Evolutionary conservation across 257 asterid species (phyloP).

Genomic region (Solanum neorickii): DNA sequence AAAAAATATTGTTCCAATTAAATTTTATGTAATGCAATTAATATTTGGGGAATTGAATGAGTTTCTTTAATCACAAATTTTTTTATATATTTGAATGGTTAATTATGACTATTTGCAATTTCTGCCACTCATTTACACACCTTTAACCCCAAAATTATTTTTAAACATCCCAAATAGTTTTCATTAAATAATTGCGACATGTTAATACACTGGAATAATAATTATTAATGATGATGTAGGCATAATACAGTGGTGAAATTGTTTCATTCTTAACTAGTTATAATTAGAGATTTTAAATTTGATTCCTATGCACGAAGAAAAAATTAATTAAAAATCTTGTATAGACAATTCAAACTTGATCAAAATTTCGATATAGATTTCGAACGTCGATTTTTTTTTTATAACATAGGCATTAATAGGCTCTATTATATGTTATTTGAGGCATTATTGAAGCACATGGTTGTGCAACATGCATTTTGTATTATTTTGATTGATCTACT

Average conservation of each 20-base stretch:
- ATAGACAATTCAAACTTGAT: rapidly evolving
- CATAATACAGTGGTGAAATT: background rate
- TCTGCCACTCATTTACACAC: too few relatives aligned
- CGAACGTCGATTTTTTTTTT: rapidly evolving
- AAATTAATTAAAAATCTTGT: rapidly evolving
- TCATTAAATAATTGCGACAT: background rate
- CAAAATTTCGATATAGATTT: too few relatives aligned
- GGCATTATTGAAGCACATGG: background rate
- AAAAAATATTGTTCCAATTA: too few relatives aligned
- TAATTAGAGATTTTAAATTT: too few relatives aligned
- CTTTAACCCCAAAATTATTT: background rate
- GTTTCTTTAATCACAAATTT: background rate
- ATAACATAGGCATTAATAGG: background rate
- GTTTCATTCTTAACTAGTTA: too few relatives aligned
- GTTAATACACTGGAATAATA: background rate
- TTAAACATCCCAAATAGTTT: background rate
- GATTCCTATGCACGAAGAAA: background rate
- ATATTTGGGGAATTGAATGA: background rate
- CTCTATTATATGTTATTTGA: background rate
- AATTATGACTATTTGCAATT: background rate
- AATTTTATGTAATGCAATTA: background rate
- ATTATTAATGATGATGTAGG: background rate
- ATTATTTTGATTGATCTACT: background rate
- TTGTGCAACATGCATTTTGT: background rate
- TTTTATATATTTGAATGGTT: background rate